Conservation (phyloP, 805 yeast species). For the Wickerhamomyces canadensis region DNA sequence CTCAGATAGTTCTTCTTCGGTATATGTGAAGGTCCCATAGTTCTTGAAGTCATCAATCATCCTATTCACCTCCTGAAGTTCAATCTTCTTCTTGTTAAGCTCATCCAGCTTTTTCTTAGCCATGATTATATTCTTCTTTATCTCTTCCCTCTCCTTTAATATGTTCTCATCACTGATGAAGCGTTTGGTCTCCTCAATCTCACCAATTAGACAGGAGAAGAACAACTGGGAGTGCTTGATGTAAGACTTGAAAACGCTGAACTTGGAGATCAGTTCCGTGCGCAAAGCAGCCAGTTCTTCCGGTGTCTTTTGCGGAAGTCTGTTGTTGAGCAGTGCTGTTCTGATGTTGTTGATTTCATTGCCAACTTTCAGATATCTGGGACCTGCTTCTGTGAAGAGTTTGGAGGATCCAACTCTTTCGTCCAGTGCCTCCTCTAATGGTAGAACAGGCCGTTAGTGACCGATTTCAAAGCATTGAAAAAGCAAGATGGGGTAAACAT, state of each 20-base stretch:
- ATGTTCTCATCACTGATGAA: constrained; percentile 5
- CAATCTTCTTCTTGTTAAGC: constrained; percentile 11
- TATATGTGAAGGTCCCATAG: background rate
- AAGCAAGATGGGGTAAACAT: too few relatives aligned
- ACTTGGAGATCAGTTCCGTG: constrained; percentile 5
- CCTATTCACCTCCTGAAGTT: constrained; percentile 13
- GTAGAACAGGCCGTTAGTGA: background rate
- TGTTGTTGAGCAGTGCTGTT: constrained; percentile 1
- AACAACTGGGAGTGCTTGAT: constrained; percentile 10
- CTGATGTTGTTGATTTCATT: background rate
- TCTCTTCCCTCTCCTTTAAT: constrained; percentile 5
- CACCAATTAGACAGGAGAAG: constrained; percentile 4
- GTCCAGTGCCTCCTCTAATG: background rate
- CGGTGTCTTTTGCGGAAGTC: background rate
- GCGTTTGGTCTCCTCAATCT: constrained; percentile 2
- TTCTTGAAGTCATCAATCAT: constrained; percentile 7
- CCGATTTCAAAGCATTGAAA: background rate
- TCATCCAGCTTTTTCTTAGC: constrained; percentile 12
- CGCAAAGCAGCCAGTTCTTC: constrained; percentile 5
- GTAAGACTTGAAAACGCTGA: constrained; percentile 5
- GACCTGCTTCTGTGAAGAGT: constrained; percentile 1
- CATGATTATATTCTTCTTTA: constrained; percentile 7
- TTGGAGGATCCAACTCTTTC: constrained; percentile 1
- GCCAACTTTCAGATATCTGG: background rate
- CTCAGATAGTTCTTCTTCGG: constrained; percentile 12